Base-by-base conservation (phyloP, 192 early-diverging fungal species). In the Jimgerdemannia lactiflua region DNA sequence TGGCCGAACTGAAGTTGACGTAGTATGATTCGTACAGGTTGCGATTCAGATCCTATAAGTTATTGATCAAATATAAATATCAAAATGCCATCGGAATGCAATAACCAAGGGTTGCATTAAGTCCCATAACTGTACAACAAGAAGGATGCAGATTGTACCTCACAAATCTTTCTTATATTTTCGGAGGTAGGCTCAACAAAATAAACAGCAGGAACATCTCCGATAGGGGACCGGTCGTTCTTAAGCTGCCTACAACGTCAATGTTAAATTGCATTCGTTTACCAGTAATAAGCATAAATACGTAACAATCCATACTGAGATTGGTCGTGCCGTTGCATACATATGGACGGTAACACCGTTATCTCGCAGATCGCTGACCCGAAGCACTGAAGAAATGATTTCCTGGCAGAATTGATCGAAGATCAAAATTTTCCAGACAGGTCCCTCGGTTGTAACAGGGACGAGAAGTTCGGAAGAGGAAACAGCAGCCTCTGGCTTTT, bases 311-410 rank as follows among this genome's bases (percentile, higher is more conserved):
- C 17, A 66, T 78, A 72, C 70, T 18, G 19, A 40, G 67, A 10
- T 19, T 43, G 11, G 11, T 20, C 67, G 49, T 64, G 19, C 39
- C 41, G 17, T 40, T 68, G 29, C 67, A 68, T 68, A 95, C 98
- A 99, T 98, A 75, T 99, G 97, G 49, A 99, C 94, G 0, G 98
- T 99, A 29, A 99, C 90, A 43, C 98, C 98, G 80, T 93, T 91
- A 70, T 97, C 95, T 43, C 98, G 90, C 73, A 99, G 86, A 79
- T 99, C 95, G 79, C 95, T 96, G 4, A 99, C 95, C 68, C 95
- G 95, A 66, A 99, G 85, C 10, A 98, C 89, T n/a, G 97, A 98
- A 19, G 97, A 98, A 69, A 99, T 97, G 70, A 99, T 89, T 82
- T 97, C 95, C 70, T 95, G 94, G 43, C 95, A 94, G 76, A 94